A percentile compares a stretch with the other conserved stretches of the same genome.
These are phyloP conservation scores for Pleurozium schreberi DNA, from an alignment of 225 moss, liverwort and hornwort genomes.

Conservation along the genomic window DNA sequence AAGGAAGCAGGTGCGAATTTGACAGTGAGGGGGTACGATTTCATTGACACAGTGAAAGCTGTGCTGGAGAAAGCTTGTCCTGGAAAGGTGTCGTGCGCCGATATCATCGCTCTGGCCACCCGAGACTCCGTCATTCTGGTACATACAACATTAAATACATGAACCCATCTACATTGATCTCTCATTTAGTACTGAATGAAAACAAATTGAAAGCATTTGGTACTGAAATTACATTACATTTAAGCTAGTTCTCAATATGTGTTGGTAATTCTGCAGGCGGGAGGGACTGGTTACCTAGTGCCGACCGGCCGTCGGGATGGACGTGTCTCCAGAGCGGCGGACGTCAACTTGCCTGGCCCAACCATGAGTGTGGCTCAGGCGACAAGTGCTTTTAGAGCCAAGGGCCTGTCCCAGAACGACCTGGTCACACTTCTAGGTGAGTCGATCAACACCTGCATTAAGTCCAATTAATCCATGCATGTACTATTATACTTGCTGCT, in stretches of 20 bases:
- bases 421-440: slow-evolving; percentile 16
- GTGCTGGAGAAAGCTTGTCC: slow-evolving; percentile 13
- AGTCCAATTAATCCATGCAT: no score
- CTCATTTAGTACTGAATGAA: background rate
- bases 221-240: background rate
- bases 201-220: background rate
- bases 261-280: background rate
- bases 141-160: background rate
- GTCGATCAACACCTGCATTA: background rate
- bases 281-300: slow-evolving; percentile 8
- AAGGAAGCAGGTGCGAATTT: slow-evolving; percentile 38
- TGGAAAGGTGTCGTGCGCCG: slow-evolving; percentile 20
- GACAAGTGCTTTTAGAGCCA: background rate
- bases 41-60: slow-evolving; percentile 13
- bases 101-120: slow-evolving; percentile 22
- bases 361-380: slow-evolving; percentile 1
- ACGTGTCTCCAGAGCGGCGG: slow-evolving; percentile 6
- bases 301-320: slow-evolving; percentile 23
- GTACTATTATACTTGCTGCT: background rate
- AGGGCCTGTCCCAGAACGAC: slow-evolving; percentile 8
- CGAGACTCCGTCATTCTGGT: slow-evolving; percentile 22
- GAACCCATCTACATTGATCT: no score
- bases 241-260: background rate
- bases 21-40: slow-evolving; percentile 14
- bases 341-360: slow-evolving; percentile 22